Base-by-base conservation (phyloP, 1,284 basidiomycete species). In the Trichosporon asahii region DNA sequence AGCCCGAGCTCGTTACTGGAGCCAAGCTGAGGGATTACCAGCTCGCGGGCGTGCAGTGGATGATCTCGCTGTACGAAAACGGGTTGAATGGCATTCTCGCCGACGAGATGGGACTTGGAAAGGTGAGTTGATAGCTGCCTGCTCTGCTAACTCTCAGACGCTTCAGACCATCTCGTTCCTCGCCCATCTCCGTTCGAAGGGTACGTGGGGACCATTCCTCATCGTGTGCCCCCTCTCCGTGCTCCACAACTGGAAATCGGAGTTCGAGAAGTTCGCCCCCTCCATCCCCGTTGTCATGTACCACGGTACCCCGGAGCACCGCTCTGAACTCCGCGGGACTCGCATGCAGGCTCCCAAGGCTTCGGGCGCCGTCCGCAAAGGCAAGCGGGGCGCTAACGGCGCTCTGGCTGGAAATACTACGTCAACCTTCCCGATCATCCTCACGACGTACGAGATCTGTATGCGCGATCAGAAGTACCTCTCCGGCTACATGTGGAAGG, bases 41-140 rank as follows among this genome's bases (percentile, higher is more conserved):
- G 81, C 87, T 98, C 1, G 93, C 95, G 66, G 96, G 96, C 4
- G 88, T 98, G 15, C 92, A 96, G 74, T 99, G 96, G 96, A 94
- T 99, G 90, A 90, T 92, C 4, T 90, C 90, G 37, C 85, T 99
- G 11, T 94, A 95, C 82, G 90, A 94, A 83, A 97, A 96, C 76
- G 95, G 96, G 2, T 90, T 98, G 66, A 95, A 94, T 46, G 95
- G 96, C 2, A 98, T 98, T 70, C 83, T 98, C 35, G 93, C 84
- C 3, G 84, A 85, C 67, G 84, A 98, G 80, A 98, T 98, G 95
- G 95, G 95, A 40, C 85, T 97, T 0, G 94, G 93, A 69, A 94
- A 93, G 87, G 91, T 85, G 65, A 72, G 77, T 64, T 67, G 18
- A 9, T 1, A 18, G 14, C 1, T 33, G 5, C 3, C 9, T 2